Evolutionary conservation across 768 basidiomycete species (phyloP).

Genomic region (Termitomyces sp.): DNA sequence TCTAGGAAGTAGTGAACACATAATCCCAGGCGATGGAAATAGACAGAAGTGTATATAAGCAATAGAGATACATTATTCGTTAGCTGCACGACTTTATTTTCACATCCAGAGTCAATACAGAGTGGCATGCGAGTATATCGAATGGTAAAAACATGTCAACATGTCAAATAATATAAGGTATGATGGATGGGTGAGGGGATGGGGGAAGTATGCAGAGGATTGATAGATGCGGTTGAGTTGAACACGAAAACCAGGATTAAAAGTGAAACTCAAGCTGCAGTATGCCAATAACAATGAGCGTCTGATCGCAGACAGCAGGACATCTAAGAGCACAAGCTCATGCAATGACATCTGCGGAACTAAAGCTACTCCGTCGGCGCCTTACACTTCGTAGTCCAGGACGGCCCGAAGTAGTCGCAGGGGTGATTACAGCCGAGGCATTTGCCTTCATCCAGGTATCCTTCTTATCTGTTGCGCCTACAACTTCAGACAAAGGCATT

Average conservation of each 20-base stretch:
- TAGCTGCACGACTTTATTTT: background rate
- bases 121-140: constrained; percentile 7
- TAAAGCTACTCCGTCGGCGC: constrained; percentile 81
- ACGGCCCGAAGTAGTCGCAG: constrained; percentile 65
- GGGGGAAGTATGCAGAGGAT: constrained; percentile 21
- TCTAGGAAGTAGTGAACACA: constrained; percentile 27
- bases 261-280: background rate
- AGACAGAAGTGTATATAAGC: background rate
- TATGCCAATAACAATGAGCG: constrained; percentile 1
- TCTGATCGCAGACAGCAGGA: background rate
- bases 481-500: constrained; percentile 46
- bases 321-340: constrained; percentile 23
- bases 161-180: constrained; percentile 16
- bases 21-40: background rate
- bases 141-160: constrained; percentile 14
- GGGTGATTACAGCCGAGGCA: constrained; percentile 61
- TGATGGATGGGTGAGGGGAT: constrained; percentile 25
- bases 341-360: constrained; percentile 79
- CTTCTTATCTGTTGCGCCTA: constrained; percentile 34
- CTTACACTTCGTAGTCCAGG: constrained; percentile 71
- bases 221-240: constrained; percentile 10
- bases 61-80: background rate
- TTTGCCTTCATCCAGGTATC: constrained; percentile 79
- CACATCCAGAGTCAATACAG: constrained; percentile 12
- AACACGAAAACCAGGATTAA: constrained; percentile 9